These are phyloP conservation scores for Boletellus ananas DNA, from an alignment of 768 basidiomycete species.

Conservation along the genomic window DNA sequence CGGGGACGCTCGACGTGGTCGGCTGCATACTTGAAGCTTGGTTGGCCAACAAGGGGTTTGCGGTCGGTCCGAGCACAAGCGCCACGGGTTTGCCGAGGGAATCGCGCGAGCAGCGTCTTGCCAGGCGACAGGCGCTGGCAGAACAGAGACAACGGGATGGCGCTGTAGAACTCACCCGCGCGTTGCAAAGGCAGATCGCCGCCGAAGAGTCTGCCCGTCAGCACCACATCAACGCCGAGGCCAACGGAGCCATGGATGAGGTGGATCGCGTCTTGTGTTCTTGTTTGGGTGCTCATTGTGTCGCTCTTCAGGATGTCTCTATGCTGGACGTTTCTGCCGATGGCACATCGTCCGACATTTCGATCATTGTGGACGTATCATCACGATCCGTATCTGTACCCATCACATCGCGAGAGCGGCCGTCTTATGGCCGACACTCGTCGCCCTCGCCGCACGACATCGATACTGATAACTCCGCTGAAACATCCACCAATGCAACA, in stretches of 20 bases:
- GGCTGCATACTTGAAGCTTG: constrained; percentile 93
- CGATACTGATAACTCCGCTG: constrained; percentile 60
- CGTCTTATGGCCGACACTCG: constrained; percentile 17
- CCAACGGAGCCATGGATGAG: constrained; percentile 18
- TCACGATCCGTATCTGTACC: constrained; percentile 16
- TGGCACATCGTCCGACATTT: constrained; percentile 18
- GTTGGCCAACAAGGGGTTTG: constrained; percentile 84
- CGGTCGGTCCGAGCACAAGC: constrained; percentile 75
- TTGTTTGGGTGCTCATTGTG: constrained; percentile 6
- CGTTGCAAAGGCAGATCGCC: constrained; percentile 50
- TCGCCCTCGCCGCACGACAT: constrained; percentile 37
- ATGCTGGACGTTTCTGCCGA: constrained; percentile 28
- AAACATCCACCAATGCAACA: constrained; percentile 57
- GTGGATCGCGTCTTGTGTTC: constrained; percentile 15
- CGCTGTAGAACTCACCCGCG: constrained; percentile 53
- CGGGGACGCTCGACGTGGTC: constrained; percentile 89
- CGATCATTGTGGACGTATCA: constrained; percentile 19
- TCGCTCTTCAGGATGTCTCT: constrained; percentile 29
- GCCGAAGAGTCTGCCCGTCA: constrained; percentile 27
- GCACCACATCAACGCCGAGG: constrained; percentile 4
- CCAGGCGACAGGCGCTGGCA: constrained; percentile 51
- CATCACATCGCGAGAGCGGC: constrained; percentile 19
- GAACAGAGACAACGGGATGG: constrained; percentile 56
- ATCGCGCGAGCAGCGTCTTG: constrained; percentile 68
- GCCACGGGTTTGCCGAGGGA: constrained; percentile 74